Base-by-base conservation (phyloP, 1,284 basidiomycete species). In the Veloporphyrellus conicus region DNA sequence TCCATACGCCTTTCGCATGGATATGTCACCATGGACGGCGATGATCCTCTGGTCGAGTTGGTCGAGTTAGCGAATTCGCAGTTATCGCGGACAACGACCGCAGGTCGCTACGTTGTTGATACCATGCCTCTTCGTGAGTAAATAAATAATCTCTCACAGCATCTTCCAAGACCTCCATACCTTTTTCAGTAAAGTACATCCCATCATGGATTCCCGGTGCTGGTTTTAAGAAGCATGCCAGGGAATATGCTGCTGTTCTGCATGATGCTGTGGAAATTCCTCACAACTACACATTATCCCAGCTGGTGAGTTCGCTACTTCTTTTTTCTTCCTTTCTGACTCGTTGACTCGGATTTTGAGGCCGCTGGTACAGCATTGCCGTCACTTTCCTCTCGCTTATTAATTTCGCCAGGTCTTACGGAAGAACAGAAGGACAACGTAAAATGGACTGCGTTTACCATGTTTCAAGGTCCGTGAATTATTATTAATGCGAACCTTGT, bases 151-250 rank as follows among this genome's bases (percentile, higher is more conserved):
- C 0, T 5, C 9, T 31, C 36, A 10, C 6, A 37, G 4, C 6
- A 12, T 6, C 23, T 4, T 16, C 10, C 6, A 25, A 4, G 27
- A 3, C 19, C 3, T 42, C 31, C 11, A 29, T 2, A 29, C 9
- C 31, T 12, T 31, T 28, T 16, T 3, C 49, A 81, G 79, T 83
- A 55, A 72, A 72, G 42, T 69, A 81, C 55, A 51, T 83, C 16
- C 82, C 82, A 4, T 59, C 66, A 7, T 83, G 81, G 79, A 69
- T 81, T 52, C 81, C 81, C 14, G 79, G 81, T 25, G 76, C 78
- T 4, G 68, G 69, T 16, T 83, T 81, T 65, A 74, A 76, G 54
- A 69, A 56, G 47, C 73, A 62, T 39, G 78, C 79, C 4, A 67
- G 67, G 31, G 58, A 63, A 37, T 78, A 77, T 71, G 68, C 71